Percentiles rank a stretch among this genome's conserved stretches.
Conservation (phyloP, 768 basidiomycete species). For the Cystofilobasidium bisporidii region DNA sequence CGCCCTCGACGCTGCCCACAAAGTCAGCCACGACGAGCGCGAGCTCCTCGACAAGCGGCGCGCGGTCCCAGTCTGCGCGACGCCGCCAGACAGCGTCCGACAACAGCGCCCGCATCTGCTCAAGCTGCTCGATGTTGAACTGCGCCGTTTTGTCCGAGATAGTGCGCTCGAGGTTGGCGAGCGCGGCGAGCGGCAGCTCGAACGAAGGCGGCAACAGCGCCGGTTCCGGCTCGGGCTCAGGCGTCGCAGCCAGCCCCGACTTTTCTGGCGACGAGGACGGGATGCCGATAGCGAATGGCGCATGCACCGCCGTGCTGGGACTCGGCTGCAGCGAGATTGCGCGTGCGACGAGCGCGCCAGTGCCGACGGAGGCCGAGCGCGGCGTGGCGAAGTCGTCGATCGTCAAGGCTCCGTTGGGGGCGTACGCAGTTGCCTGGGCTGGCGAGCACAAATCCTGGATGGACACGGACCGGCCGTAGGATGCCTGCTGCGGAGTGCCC, state of each 20-base stretch:
- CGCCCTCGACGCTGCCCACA: constrained; percentile 46
- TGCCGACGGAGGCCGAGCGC: neutral
- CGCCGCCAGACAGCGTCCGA: constrained; percentile 73
- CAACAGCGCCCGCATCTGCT: constrained; percentile 80
- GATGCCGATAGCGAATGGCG: neutral
- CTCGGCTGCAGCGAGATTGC: neutral
- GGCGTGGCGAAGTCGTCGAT: neutral
- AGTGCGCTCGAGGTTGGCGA: constrained; percentile 48
- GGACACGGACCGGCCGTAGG: neutral
- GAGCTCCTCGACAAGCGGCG: constrained; percentile 45
- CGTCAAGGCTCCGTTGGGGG: neutral
- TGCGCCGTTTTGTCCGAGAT: constrained; percentile 50
- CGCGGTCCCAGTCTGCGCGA: constrained; percentile 73
- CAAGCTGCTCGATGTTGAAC: constrained; percentile 78
- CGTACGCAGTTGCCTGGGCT: neutral
- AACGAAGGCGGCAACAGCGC: constrained; percentile 53
- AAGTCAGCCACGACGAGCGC: constrained; percentile 44
- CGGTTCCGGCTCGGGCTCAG: neutral
- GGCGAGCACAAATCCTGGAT: constrained; percentile 2
- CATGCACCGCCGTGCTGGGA: neutral
- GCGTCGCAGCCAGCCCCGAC: neutral
- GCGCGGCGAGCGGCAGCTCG: constrained; percentile 48
- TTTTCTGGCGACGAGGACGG: neutral
- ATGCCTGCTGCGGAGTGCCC: neutral
- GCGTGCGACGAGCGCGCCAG: neutral